phyloP scores from a whole-genome alignment of 2,329 filamentous ascomycete species.

The Aspergillus fijiensis region DNA sequence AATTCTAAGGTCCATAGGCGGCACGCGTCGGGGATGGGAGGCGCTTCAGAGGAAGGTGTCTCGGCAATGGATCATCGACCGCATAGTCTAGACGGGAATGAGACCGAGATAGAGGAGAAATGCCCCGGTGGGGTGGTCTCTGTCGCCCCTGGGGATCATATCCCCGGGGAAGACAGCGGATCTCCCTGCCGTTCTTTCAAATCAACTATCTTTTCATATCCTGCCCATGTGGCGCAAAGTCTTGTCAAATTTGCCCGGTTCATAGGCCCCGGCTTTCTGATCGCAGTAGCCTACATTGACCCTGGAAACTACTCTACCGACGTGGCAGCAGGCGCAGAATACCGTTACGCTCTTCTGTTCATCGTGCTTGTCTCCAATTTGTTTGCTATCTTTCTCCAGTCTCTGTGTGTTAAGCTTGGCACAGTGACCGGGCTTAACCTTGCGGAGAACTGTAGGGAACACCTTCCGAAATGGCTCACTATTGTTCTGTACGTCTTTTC shows the following conservation, averaged over 20 bases:
- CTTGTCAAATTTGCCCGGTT: constrained; percentile 45
- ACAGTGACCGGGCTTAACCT: constrained; percentile 68
- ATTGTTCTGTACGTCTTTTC: constrained; percentile 61
- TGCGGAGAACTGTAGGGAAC: constrained; percentile 64
- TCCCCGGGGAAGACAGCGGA: constrained; percentile 31
- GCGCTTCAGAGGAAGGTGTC: constrained; percentile 24
- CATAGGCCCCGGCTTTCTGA: constrained; percentile 49
- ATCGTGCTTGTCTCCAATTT: constrained; percentile 50
- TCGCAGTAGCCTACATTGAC: constrained; percentile 52
- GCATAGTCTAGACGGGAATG: constrained; percentile 22
- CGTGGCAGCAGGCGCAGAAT: constrained; percentile 48
- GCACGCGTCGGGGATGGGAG: constrained; percentile 28
- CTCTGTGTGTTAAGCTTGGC: constrained; percentile 60
- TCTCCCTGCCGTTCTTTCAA: constrained; percentile 33
- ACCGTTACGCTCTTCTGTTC: constrained; percentile 47
- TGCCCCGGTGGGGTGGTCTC: constrained; percentile 30
- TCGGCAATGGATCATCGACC: constrained; percentile 23
- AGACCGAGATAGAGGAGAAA: constrained; percentile 24
- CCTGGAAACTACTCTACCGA: constrained; percentile 53
- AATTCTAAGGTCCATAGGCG: constrained; percentile 56
- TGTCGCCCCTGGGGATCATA: constrained; percentile 28
- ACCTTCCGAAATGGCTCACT: constrained; percentile 66
- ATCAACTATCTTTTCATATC: constrained; percentile 16
- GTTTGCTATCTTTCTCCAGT: constrained; percentile 50
- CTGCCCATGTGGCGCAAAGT: constrained; percentile 26